Percentiles rank a stretch among this genome's conserved stretches.
These are phyloP conservation scores for Phytopythium mirpurense DNA, from an alignment of 352 stramenopile genomes.

Conservation along the genomic window DNA sequence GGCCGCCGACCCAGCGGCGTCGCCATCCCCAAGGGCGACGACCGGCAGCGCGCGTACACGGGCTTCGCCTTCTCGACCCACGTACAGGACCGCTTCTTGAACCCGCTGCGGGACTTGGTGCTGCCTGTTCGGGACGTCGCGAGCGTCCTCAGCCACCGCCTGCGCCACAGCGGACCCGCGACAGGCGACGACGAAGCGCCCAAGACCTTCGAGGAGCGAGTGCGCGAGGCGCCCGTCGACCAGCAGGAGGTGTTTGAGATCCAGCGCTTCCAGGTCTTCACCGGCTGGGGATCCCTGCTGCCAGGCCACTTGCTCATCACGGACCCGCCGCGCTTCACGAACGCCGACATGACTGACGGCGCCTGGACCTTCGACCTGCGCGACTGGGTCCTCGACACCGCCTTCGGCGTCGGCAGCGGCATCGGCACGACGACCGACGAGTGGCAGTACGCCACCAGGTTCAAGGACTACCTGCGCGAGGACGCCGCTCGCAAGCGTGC, in stretches of 20 bases:
- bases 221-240: conserved; percentile 49
- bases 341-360: conserved; percentile 68
- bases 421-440: conserved; percentile 33
- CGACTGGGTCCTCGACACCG: conserved; percentile 78
- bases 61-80: conserved; percentile 84
- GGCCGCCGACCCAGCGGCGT: not conserved
- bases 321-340: conserved; percentile 73
- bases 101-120: conserved; percentile 68
- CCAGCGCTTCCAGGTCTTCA: conserved; percentile 82
- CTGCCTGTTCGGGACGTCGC: conserved; percentile 58
- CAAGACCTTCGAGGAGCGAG: conserved; percentile 62
- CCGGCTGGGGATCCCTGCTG: conserved; percentile 69
- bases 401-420: conserved; percentile 44
- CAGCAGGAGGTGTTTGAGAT: conserved; percentile 76
- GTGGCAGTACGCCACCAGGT: conserved; percentile 84
- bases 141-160: conserved; percentile 14
- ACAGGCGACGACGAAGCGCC: conserved; percentile 12
- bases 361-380: conserved; percentile 48
- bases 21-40: not conserved
- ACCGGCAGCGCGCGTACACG: conserved; percentile 59
- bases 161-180: not conserved
- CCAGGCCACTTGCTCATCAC: conserved; percentile 74
- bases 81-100: conserved; percentile 72
- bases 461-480: conserved; percentile 78
- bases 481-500: conserved; percentile 17